Percentiles rank a stretch among this genome's conserved stretches.
These are phyloP conservation scores for Panicum miliaceum DNA, from an alignment of 176 grass and related monocot species.

Conservation along the genomic window DNA sequence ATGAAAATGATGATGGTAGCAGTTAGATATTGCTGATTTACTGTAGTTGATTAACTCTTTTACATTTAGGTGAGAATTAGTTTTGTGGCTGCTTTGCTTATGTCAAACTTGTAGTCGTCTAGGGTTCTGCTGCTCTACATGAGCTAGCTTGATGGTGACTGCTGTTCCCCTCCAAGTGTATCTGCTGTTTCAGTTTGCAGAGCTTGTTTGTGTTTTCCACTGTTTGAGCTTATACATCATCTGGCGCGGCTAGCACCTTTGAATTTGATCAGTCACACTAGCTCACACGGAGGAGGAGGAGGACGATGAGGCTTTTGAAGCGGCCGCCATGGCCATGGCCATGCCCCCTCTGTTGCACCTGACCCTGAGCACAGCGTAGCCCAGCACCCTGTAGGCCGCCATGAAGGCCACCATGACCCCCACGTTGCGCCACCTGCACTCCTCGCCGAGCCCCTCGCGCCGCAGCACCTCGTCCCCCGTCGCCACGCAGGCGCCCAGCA, in stretches of 20 bases:
- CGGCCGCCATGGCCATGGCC: not conserved
- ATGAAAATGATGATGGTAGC: slow-evolving; percentile 60
- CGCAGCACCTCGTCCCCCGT: slow-evolving; percentile 28
- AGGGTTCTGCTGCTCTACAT: too few species aligned
- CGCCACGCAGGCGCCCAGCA: slow-evolving; percentile 14
- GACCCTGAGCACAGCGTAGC: slow-evolving; percentile 17
- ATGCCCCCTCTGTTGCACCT: not conserved
- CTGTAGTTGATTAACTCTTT: not conserved
- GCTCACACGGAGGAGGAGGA: too few species aligned
- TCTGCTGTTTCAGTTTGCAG: too few species aligned
- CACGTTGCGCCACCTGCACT: slow-evolving; percentile 36
- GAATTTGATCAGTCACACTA: too few species aligned
- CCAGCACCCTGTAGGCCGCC: slow-evolving; percentile 25
- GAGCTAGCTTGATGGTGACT: too few species aligned
- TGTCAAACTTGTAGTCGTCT: not conserved
- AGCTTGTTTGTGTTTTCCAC: too few species aligned
- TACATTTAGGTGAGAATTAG: not conserved
- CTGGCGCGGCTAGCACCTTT: too few species aligned
- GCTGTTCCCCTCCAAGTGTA: too few species aligned
- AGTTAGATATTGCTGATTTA: slow-evolving; percentile 38
- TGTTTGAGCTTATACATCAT: too few species aligned
- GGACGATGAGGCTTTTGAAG: not conserved
- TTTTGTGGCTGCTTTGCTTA: slow-evolving; percentile 24
- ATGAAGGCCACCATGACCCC: slow-evolving; percentile 28
- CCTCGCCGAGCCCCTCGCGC: slow-evolving; percentile 26